Conservation (phyloP, 2,329 filamentous ascomycete genomes). For the Sporothrix euskadiensis region DNA sequence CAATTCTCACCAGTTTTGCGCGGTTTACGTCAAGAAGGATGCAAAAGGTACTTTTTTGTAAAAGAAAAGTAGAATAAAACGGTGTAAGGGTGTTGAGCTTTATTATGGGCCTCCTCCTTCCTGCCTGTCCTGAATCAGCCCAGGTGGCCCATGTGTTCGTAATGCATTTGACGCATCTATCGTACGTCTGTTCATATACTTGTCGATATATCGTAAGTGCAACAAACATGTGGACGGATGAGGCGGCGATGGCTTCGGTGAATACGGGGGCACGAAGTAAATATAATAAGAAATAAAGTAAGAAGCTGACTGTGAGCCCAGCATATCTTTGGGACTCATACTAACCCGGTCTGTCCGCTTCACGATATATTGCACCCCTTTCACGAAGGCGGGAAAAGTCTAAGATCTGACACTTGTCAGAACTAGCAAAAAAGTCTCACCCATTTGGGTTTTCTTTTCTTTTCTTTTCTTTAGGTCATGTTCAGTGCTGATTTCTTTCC, state of each 20-base stretch:
- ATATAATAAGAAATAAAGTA: neutral
- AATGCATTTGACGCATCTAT: neutral
- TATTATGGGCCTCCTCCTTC: neutral
- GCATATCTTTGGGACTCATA: neutral
- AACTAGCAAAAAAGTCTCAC: neutral
- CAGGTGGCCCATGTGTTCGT: neutral
- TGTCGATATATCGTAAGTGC: neutral
- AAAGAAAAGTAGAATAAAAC: neutral
- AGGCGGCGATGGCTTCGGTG: neutral
- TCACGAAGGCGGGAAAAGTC: neutral
- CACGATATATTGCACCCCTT: neutral
- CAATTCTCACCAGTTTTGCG: neutral
- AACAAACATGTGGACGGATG: neutral
- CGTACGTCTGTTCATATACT: neutral
- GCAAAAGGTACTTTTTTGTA: neutral
- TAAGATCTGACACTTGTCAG: neutral
- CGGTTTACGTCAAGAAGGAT: neutral
- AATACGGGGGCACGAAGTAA: neutral
- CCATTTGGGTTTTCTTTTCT: too few species aligned
- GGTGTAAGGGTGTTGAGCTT: neutral
- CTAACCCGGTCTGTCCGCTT: neutral
- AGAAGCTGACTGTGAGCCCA: neutral
- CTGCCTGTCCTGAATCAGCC: conserved; percentile 2
- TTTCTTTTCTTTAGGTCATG: neutral
- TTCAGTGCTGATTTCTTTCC: neutral